phyloP scores from a whole-genome alignment of 345 rosid species.

The Eucalyptus pauciflora region DNA sequence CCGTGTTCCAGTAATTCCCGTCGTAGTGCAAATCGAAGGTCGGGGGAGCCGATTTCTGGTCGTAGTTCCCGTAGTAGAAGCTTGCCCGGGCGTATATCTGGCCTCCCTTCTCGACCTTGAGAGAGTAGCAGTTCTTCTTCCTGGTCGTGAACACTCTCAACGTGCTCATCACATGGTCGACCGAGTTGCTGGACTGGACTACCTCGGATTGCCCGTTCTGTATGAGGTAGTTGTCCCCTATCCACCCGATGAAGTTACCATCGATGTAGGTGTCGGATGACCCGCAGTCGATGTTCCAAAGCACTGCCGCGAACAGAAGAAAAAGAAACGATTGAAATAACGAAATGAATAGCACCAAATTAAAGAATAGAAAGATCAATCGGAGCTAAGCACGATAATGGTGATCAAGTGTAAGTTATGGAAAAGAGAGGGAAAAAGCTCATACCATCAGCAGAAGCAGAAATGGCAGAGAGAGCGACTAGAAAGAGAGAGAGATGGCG shows the following conservation, averaged over 20 bases:
- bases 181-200: neutral
- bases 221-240: constrained; percentile 9
- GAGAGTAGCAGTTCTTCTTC: constrained; percentile 25
- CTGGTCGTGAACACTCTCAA: constrained; percentile 15
- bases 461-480: neutral
- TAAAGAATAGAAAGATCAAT: neutral
- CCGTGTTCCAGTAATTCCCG: constrained; percentile 21
- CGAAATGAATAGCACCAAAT: neutral
- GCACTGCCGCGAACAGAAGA: neutral
- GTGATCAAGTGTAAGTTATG: neutral
- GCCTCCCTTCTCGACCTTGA: neutral
- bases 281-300: constrained; percentile 20
- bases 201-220: constrained; percentile 4
- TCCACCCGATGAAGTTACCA: constrained; percentile 1
- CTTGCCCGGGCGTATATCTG: constrained; percentile 18
- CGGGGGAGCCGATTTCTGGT: constrained; percentile 20
- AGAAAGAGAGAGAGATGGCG: neutral
- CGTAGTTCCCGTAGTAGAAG: constrained; percentile 31
- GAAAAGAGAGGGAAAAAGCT: neutral
- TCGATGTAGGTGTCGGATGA: constrained; percentile 2
- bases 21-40: constrained; percentile 21
- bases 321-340: neutral
- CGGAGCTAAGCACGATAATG: too few relatives aligned
- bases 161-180: constrained; percentile 4
- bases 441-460: constrained; percentile 6